Conservation (phyloP, 2,329 filamentous ascomycete species). For the Botrytis aclada region DNA sequence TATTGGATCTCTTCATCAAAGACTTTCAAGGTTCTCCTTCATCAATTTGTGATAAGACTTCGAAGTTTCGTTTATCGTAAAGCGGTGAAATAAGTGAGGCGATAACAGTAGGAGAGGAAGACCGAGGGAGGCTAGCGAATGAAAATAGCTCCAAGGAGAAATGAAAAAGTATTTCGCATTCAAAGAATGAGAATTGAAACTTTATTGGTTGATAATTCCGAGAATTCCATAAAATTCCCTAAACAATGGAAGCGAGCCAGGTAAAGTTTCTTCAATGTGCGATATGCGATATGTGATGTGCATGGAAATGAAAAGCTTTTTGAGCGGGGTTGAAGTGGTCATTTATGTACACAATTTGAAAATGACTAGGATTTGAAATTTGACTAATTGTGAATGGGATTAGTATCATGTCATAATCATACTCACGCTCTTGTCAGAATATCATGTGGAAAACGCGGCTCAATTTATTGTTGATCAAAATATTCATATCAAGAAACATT, state of each 20-base stretch:
- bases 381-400: not conserved
- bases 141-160: not conserved
- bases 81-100: not conserved
- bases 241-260: not conserved
- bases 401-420: not conserved
- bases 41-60: not conserved
- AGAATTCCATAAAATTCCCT: not conserved
- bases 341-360: slow-evolving; percentile 2
- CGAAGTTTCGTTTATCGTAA: not conserved
- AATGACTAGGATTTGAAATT: not conserved
- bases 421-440: not conserved
- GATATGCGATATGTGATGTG: not conserved
- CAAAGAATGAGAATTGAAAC: not conserved
- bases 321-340: not conserved
- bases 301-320: not conserved
- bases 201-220: not conserved
- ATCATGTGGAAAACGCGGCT: not conserved
- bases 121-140: not conserved
- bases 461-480: not conserved
- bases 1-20: not conserved
- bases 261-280: not conserved
- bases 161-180: not conserved
- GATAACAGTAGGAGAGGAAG: not conserved
- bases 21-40: not conserved
- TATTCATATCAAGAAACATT: not conserved